Percentiles rank a stretch among this genome's conserved stretches.
Evolutionary conservation across 1,139 yeast species (phyloP).

Genomic region (Candida tetrigidarum): DNA sequence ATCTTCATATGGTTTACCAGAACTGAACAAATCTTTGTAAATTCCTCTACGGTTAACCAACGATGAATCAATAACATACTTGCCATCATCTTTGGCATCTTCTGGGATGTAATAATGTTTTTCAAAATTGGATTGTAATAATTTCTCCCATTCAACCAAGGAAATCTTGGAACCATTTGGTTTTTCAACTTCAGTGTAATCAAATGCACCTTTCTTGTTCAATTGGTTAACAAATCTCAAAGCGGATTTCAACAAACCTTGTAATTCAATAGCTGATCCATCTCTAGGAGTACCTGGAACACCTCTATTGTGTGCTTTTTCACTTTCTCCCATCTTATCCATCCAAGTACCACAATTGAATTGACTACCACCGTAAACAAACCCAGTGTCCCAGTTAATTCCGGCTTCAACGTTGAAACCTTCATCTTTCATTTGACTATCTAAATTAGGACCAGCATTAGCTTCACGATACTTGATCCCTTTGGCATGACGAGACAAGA

Average conservation of each 20-base stretch:
- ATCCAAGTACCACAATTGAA: constrained; percentile 98
- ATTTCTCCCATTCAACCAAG: constrained; percentile 68
- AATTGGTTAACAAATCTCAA: constrained; percentile 77
- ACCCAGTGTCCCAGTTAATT: constrained; percentile 90
- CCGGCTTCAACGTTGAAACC: constrained; percentile 84
- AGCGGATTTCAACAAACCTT: constrained; percentile 83
- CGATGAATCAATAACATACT: constrained; percentile 62
- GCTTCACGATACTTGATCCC: constrained; percentile 93
- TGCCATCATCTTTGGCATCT: constrained; percentile 52
- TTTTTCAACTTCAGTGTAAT: constrained; percentile 53
- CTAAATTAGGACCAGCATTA: constrained; percentile 88
- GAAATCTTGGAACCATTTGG: constrained; percentile 62
- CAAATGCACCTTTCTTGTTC: constrained; percentile 56
- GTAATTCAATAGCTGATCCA: constrained; percentile 95
- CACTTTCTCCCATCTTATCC: constrained; percentile 99
- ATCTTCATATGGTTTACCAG: constrained; percentile 91
- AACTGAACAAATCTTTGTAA: constrained; percentile 80
- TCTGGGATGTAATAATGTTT: constrained; percentile 74
- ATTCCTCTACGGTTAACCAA: constrained; percentile 90
- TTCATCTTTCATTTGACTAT: constrained; percentile 89
- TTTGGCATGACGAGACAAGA: constrained; percentile 80
- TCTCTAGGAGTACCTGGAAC: constrained; percentile 97
- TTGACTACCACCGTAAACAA: constrained; percentile 90
- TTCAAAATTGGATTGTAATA: constrained; percentile 77
- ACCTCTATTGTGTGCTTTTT: constrained; percentile 80